A percentile compares a stretch with the other conserved stretches of the same genome.
phyloP scores from a whole-genome alignment of 1,284 basidiomycete species.

The Farysia itapuensis region DNA sequence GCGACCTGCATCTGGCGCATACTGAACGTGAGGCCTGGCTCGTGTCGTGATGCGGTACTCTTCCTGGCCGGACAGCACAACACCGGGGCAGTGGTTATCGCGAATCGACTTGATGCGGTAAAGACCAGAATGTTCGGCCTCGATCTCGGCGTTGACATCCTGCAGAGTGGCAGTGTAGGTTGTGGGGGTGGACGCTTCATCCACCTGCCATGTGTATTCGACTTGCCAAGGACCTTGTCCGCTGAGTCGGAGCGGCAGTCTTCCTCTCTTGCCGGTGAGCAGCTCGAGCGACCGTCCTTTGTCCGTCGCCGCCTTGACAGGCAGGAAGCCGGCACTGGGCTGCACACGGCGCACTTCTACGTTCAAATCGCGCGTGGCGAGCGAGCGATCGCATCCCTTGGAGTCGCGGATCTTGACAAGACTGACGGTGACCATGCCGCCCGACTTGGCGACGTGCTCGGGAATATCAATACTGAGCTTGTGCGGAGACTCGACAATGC shows the following conservation, averaged over 20 bases:
- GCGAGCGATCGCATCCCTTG: slow-evolving; percentile 78
- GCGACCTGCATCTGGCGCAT: slow-evolving; percentile 34
- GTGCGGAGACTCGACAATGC: slow-evolving; percentile 49
- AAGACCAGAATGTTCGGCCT: slow-evolving; percentile 70
- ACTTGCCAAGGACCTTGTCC: slow-evolving; percentile 65
- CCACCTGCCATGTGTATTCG: slow-evolving; percentile 70
- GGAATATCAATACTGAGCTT: slow-evolving; percentile 59
- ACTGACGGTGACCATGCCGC: slow-evolving; percentile 78
- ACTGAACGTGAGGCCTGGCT: slow-evolving; percentile 66
- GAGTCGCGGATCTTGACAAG: slow-evolving; percentile 82
- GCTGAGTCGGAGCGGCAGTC: slow-evolving; percentile 56
- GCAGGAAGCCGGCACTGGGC: slow-evolving; percentile 83
- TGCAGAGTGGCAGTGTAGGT: slow-evolving; percentile 64
- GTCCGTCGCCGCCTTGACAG: slow-evolving; percentile 59
- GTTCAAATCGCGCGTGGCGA: slow-evolving; percentile 77
- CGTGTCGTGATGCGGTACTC: slow-evolving; percentile 76
- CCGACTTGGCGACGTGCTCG: slow-evolving; percentile 66
- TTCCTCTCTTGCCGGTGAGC: slow-evolving; percentile 73
- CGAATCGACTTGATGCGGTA: slow-evolving; percentile 76
- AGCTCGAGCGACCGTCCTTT: slow-evolving; percentile 65
- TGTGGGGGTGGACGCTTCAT: slow-evolving; percentile 45
- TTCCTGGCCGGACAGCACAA: slow-evolving; percentile 67
- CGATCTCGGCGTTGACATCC: slow-evolving; percentile 72
- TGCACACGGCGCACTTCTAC: slow-evolving; percentile 84
- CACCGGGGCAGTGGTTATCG: slow-evolving; percentile 82